Conservation (phyloP, 257 asterid species). For the Nicotiana tomentosiformis region DNA sequence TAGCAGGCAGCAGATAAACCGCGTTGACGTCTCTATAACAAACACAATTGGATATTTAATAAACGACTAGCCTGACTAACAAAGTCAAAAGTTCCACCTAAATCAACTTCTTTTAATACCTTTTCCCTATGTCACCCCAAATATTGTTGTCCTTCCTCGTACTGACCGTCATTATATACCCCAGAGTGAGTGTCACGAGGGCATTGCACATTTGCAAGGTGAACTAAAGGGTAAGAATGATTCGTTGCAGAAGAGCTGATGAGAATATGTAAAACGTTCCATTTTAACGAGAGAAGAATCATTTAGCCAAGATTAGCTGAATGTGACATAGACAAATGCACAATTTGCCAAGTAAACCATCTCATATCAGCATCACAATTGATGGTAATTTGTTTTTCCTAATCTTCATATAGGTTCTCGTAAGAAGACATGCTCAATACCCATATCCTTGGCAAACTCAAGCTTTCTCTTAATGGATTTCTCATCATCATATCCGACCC, state of each 20-base stretch:
- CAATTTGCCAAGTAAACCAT: neutral
- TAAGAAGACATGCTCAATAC: neutral
- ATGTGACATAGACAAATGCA: neutral
- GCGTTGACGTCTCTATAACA: conserved; percentile 62
- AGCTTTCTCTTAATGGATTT: neutral
- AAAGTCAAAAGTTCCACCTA: neutral
- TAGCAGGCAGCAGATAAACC: conserved; percentile 78
- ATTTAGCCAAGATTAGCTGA: neutral
- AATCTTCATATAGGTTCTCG: neutral
- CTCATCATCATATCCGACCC: neutral
- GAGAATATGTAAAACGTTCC: too few relatives aligned
- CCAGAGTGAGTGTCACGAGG: too few relatives aligned
- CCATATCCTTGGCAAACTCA: too few relatives aligned
- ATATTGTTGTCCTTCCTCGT: conserved; percentile 56
- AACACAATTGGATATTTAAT: neutral
- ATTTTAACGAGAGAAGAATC: too few relatives aligned
- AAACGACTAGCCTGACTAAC: neutral
- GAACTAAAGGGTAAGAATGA: too few relatives aligned
- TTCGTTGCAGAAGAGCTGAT: too few relatives aligned
- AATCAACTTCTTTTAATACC: conserved; percentile 26
- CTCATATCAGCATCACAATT: neutral
- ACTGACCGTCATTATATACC: too few relatives aligned
- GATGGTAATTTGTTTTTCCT: neutral
- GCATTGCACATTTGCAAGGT: too few relatives aligned
- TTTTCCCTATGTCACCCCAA: conserved; percentile 86